Percentiles rank a stretch among this genome's conserved stretches.
These are phyloP conservation scores for Babesia bovis DNA, from an alignment of 169 alveolate species.

Conservation along the genomic window DNA sequence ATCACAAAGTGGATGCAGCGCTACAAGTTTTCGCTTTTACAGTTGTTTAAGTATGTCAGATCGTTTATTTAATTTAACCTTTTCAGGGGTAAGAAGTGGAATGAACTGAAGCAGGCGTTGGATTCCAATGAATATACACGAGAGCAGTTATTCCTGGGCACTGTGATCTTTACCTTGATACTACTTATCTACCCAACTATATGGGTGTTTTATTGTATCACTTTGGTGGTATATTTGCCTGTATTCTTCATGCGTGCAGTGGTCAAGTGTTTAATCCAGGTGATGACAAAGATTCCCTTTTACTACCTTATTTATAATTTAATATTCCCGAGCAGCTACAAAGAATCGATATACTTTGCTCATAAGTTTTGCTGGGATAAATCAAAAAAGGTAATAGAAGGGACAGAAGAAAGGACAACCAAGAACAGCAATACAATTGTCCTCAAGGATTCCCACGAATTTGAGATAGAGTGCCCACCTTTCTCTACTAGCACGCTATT, in stretches of 20 bases:
- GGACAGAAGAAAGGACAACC: background rate
- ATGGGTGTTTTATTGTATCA: slow-evolving; percentile 49
- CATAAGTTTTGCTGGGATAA: background rate
- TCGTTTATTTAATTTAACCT: background rate
- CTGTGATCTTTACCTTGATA: slow-evolving; percentile 48
- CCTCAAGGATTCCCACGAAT: background rate
- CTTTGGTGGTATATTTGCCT: slow-evolving; percentile 36
- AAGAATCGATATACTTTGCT: slow-evolving; percentile 3
- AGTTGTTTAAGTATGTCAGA: slow-evolving; percentile 44
- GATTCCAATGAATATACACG: slow-evolving; percentile 60
- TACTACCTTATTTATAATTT: slow-evolving; percentile 25
- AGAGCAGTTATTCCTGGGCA: slow-evolving; percentile 63
- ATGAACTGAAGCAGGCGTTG: slow-evolving; percentile 45
- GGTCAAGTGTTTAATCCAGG: background rate
- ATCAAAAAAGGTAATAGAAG: background rate
- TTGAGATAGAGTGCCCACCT: slow-evolving; percentile 13
- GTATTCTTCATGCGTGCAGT: slow-evolving; percentile 3
- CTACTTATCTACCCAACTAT: slow-evolving; percentile 63
- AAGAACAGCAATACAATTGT: background rate
- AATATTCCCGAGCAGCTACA: slow-evolving; percentile 19
- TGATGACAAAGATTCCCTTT: slow-evolving; percentile 16
- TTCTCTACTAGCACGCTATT: slow-evolving; percentile 2
- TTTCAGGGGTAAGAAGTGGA: slow-evolving; percentile 65
- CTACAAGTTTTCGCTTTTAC: slow-evolving; percentile 54
- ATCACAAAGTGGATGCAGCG: slow-evolving; percentile 51